Evolutionary conservation across 139 green algal species (phyloP).

Genomic region (Chlamydomonas urium): DNA sequence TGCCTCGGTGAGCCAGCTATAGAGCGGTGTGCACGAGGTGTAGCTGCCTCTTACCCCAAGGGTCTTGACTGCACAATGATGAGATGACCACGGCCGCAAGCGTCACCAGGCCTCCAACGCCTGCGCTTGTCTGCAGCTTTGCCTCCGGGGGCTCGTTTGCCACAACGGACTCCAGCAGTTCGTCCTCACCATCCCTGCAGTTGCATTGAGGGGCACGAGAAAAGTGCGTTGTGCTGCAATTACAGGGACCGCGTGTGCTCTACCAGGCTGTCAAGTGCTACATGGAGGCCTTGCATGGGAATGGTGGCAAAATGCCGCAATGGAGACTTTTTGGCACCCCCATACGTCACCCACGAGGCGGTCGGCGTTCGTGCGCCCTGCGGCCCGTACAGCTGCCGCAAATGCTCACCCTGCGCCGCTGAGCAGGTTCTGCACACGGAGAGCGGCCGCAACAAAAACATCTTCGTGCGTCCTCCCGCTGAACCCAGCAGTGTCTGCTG

Average conservation of each 20-base stretch:
- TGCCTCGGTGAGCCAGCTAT: background rate
- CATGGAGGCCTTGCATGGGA: too few relatives aligned
- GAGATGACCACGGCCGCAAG: slow-evolving; percentile 15
- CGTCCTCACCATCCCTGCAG: slow-evolving; percentile 27
- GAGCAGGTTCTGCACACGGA: background rate
- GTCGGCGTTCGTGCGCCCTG: too few relatives aligned
- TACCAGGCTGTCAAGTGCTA: too few relatives aligned
- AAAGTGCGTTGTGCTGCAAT: too few relatives aligned
- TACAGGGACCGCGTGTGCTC: too few relatives aligned
- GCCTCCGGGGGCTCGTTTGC: slow-evolving; percentile 24
- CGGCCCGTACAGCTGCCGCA: too few relatives aligned
- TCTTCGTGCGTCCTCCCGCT: background rate
- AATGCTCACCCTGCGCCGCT: too few relatives aligned
- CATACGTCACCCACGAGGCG: too few relatives aligned
- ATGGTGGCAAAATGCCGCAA: too few relatives aligned
- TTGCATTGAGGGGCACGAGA: background rate
- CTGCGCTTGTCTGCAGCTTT: slow-evolving; percentile 16
- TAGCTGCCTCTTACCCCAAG: slow-evolving; percentile 18
- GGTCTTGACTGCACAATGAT: slow-evolving; percentile 22
- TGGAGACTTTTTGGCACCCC: too few relatives aligned
- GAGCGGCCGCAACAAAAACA: background rate
- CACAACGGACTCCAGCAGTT: slow-evolving; percentile 25
- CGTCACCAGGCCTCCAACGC: slow-evolving; percentile 7
- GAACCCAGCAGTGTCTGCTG: too few relatives aligned
- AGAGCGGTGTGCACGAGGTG: background rate